Evolutionary conservation across 169 alveolate species (phyloP).

Genomic region (Eimeria brunetti): DNA sequence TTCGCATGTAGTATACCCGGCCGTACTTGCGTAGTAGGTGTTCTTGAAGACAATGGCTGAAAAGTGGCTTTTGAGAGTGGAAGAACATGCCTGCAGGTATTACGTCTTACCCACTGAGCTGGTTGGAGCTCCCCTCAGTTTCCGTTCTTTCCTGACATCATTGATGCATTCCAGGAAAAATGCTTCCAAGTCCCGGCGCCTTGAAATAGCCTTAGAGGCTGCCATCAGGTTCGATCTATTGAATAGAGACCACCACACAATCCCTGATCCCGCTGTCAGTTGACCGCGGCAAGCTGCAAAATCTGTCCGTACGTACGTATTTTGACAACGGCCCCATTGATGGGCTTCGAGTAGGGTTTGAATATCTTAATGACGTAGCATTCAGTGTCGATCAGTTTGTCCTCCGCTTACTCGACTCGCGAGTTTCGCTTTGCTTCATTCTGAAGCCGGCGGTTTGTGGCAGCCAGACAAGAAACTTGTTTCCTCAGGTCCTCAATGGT

Average conservation of each 20-base stretch:
- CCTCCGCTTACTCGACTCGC: background rate
- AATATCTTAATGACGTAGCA: background rate
- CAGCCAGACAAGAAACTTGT: slow-evolving; percentile 23
- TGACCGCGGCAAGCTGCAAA: background rate
- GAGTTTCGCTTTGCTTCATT: slow-evolving; percentile 43
- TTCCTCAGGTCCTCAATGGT: slow-evolving; percentile 11
- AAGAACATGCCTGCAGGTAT: background rate
- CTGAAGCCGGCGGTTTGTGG: slow-evolving; percentile 53
- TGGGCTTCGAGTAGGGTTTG: background rate
- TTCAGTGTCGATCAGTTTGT: background rate
- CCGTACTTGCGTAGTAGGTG: background rate
- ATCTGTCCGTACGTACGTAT: background rate
- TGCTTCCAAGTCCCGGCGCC: slow-evolving; percentile 48
- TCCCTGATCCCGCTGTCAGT: background rate
- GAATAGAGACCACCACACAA: background rate
- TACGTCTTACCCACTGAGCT: slow-evolving; percentile 3
- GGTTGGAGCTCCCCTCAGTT: slow-evolving; percentile 36
- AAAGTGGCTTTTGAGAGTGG: background rate
- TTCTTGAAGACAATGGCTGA: background rate
- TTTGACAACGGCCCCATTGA: background rate
- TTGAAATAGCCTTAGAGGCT: slow-evolving; percentile 39
- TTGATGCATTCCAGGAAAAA: slow-evolving; percentile 42
- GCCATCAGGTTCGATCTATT: slow-evolving; percentile 44
- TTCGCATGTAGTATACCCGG: background rate
- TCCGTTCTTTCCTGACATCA: slow-evolving; percentile 46